A percentile compares a stretch with the other conserved stretches of the same genome.
phyloP scores from a whole-genome alignment of 345 rosid genomes.

The Gossypium herbaceum region DNA sequence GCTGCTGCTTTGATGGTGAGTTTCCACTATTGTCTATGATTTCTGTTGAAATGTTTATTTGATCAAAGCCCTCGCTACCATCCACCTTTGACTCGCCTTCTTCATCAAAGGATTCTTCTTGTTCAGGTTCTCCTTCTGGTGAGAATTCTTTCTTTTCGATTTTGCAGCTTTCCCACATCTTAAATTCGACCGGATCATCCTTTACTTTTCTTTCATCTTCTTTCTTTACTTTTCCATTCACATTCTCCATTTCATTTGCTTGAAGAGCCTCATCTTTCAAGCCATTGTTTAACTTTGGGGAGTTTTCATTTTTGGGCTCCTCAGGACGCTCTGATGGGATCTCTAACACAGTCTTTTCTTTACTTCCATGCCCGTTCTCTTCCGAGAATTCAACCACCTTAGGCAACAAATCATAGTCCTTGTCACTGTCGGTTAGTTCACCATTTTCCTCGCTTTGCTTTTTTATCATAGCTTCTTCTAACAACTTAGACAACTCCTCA shows the following conservation, averaged over 20 bases:
- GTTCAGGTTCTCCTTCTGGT: conserved; percentile 64
- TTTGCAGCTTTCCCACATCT: conserved; percentile 99
- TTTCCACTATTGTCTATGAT: conserved; percentile 41
- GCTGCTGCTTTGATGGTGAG: conserved; percentile 56
- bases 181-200: conserved; percentile 69
- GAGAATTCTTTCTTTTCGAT: conserved; percentile 94
- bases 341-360: conserved; percentile 54
- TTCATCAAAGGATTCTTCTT: conserved; percentile 69
- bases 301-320: conserved; percentile 38
- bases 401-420: conserved; percentile 93
- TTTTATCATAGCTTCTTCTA: conserved; percentile 69
- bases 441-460: conserved; percentile 58
- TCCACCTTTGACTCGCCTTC: conserved; percentile 66
- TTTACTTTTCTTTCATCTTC: conserved; percentile 50
- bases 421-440: conserved; percentile 80
- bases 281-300: conserved; percentile 34
- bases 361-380: conserved; percentile 80
- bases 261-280: conserved; percentile 26
- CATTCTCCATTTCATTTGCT: conserved; percentile 34
- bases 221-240: conserved; percentile 40
- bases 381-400: conserved; percentile 91
- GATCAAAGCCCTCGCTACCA: conserved; percentile 56
- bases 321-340: conserved; percentile 31
- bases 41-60: conserved; percentile 59
- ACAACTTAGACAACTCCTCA: conserved; percentile 73